These are phyloP conservation scores for Cyberlindnera maclurae DNA, from an alignment of 805 yeast genomes.

Conservation along the genomic window DNA sequence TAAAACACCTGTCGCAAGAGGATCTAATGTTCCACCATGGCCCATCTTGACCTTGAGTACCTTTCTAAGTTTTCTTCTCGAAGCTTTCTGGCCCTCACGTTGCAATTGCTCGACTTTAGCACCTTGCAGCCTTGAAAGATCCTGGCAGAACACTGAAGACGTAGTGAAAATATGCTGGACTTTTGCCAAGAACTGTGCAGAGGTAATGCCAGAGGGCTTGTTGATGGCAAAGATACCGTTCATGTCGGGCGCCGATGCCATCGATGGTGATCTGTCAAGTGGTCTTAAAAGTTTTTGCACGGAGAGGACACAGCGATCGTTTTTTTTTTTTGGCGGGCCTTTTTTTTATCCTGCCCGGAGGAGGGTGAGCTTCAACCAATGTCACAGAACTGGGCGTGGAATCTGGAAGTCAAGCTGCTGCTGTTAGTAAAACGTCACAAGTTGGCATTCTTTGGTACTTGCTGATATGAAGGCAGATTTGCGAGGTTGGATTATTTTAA, in stretches of 20 bases:
- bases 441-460: background rate
- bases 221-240: conserved; percentile 90
- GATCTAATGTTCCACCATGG: conserved; percentile 97
- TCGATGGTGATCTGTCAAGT: no score
- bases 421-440: conserved; percentile 19
- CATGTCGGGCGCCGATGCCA: conserved; percentile 34
- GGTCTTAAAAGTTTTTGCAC: background rate
- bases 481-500: conserved; percentile 43
- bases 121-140: conserved; percentile 43
- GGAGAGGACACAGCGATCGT: background rate
- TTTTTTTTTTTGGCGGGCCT: conserved; percentile 1
- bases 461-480: conserved; percentile 46
- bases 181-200: conserved; percentile 63
- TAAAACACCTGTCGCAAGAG: conserved; percentile 88
- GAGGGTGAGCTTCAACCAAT: no score
- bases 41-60: conserved; percentile 77
- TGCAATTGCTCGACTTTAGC: conserved; percentile 36
- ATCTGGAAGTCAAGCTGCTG: conserved; percentile 39
- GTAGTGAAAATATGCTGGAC: conserved; percentile 57
- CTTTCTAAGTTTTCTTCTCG: conserved; percentile 43
- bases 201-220: conserved; percentile 81
- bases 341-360: background rate
- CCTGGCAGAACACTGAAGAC: conserved; percentile 49
- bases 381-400: conserved; percentile 30
- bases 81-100: conserved; percentile 35